Base-by-base conservation (phyloP, 2,329 filamentous ascomycete species). In the Sarocladium brachiariae region DNA sequence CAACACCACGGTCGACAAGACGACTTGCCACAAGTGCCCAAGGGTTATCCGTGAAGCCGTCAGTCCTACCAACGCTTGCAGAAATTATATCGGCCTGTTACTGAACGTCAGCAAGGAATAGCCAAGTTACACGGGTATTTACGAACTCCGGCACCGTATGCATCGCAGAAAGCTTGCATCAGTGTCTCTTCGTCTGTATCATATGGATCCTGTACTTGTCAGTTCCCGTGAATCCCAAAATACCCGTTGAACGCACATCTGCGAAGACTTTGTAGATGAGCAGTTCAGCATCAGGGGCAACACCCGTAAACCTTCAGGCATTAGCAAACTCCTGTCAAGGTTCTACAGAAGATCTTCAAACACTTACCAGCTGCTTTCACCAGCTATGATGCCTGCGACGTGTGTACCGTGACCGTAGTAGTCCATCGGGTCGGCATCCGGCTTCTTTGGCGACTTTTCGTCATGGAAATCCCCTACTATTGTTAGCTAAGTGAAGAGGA, bases 11-110 rank as follows among this genome's bases (percentile, higher is more conserved):
- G 3, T 66, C 57, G 6, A 72, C 70, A 34, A 74, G 62, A 4
- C 68, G 64, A 23, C 63, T 67, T 8, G 70, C 65, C 2, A 74
- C 59, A 1, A 68, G 55, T 2, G 70, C 70, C 71, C 67, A 73
- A 7, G 70, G 68, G 31, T 71, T 70, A 31, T 70, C 63, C 18
- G 58, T 57, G 56, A 68, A 71, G 16, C 73, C 73, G 38, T 64
- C 61, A 1, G 64, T 59, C 3, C 59, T 54, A 2, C 70, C 68
- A 48, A 73, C 65, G 50, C 67, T 71, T 16, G 66, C 63, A 4
- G 68, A 70, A 50, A 75, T 74, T 24, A 75, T 58, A 52, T 75
- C 71, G n/a, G 65, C 66, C 66, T 68, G 38, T n/a, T 10, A n/a
- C n/a, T n/a, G 43, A 18, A 24, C 21, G 19, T 53, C n/a, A 41